Conservation (phyloP, 495 filamentous ascomycete genomes). For the Trichoderma reesei region DNA sequence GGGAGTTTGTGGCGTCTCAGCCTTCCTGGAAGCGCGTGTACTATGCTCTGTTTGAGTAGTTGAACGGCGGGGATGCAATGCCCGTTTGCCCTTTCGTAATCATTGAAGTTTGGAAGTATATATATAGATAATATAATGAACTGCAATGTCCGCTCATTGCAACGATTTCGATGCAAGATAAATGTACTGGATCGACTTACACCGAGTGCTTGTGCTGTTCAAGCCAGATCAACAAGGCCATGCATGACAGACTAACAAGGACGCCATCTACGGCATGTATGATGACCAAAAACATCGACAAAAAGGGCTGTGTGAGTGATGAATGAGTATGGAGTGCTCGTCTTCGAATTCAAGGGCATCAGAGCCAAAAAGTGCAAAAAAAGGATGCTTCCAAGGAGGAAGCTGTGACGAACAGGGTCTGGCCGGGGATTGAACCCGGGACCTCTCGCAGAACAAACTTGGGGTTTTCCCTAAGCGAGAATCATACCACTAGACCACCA, state of each 20-base stretch:
- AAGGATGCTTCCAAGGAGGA: background rate
- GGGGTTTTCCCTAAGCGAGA: conserved; percentile 7
- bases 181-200: too few relatives aligned
- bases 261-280: too few relatives aligned
- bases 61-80: too few relatives aligned
- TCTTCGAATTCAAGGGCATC: too few relatives aligned
- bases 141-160: background rate
- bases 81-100: too few relatives aligned
- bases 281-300: too few relatives aligned
- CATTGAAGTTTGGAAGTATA: background rate
- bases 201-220: too few relatives aligned
- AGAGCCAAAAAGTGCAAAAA: background rate
- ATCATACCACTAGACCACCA: conserved; percentile 9
- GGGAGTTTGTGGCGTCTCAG: conserved; percentile 31
- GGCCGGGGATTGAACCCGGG: conserved; percentile 9
- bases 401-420: background rate
- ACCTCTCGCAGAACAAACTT: conserved; percentile 4
- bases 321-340: too few relatives aligned
- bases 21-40: conserved; percentile 40
- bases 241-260: too few relatives aligned
- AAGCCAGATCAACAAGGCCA: too few relatives aligned
- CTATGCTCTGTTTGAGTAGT: conserved; percentile 36
- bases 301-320: too few relatives aligned
- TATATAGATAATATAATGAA: background rate
- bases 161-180: too few relatives aligned